Percentiles rank a stretch among this genome's conserved stretches.
These are phyloP conservation scores for Nicotiana benthamiana DNA, from an alignment of 257 asterid genomes.

Conservation along the genomic window DNA sequence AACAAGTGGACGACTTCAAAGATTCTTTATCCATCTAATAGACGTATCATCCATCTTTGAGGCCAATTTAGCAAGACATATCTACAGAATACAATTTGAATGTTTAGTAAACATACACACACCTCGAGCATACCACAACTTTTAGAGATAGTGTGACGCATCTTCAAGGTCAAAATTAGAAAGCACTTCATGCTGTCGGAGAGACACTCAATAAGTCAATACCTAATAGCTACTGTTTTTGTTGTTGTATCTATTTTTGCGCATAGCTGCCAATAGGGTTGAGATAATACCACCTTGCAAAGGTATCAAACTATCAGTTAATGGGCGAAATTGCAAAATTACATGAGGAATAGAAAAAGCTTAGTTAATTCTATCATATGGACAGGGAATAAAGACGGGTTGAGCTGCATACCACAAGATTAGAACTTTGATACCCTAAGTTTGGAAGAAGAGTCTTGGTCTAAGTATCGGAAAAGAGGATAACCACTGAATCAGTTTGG, in stretches of 20 bases:
- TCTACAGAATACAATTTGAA: not conserved
- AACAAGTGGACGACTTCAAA: not conserved
- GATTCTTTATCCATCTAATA: not conserved
- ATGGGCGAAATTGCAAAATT: not conserved
- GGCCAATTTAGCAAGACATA: not conserved
- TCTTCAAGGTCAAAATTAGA: not conserved
- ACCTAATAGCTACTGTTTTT: not conserved
- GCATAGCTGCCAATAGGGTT: not conserved
- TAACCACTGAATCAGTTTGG: too few relatives aligned
- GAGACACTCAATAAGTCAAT: not conserved
- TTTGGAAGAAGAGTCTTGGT: too few relatives aligned
- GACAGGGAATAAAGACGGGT: not conserved
- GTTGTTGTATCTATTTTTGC: not conserved
- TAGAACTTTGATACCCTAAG: not conserved
- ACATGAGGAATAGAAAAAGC: not conserved
- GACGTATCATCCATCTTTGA: not conserved
- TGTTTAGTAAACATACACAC: not conserved
- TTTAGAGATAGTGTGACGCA: too few relatives aligned
- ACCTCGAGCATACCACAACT: too few relatives aligned
- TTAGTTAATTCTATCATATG: not conserved
- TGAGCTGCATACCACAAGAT: not conserved
- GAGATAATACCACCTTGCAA: not conserved
- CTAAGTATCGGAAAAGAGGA: too few relatives aligned
- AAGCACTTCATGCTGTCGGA: not conserved
- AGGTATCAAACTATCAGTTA: not conserved